These are phyloP conservation scores for Trametes coccinea DNA, from an alignment of 768 basidiomycete species.

Conservation along the genomic window DNA sequence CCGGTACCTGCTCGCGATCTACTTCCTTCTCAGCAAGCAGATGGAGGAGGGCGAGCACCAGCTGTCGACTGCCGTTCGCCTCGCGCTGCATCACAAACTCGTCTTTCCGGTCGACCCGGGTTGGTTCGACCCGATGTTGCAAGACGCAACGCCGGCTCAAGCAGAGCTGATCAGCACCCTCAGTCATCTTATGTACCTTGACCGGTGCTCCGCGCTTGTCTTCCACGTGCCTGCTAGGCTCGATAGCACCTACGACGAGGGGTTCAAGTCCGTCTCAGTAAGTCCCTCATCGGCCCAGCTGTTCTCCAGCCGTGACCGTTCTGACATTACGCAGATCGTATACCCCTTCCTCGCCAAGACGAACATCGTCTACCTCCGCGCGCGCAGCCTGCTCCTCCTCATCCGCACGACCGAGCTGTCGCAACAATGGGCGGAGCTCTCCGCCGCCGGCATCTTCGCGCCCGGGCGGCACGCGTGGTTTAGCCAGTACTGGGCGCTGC, in stretches of 20 bases:
- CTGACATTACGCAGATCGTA: conserved; percentile 6
- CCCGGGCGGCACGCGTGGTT: conserved; percentile 24
- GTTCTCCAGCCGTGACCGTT: background rate
- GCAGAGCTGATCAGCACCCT: conserved; percentile 26
- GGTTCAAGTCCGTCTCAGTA: conserved; percentile 23
- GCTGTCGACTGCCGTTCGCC: conserved; percentile 19
- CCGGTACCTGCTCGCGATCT: conserved; percentile 25
- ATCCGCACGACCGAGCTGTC: conserved; percentile 5
- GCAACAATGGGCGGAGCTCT: conserved; percentile 13
- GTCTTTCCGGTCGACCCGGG: conserved; percentile 11
- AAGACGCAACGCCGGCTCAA: conserved; percentile 8
- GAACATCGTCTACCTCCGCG: conserved; percentile 23
- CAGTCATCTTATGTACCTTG: conserved; percentile 28
- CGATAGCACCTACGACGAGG: conserved; percentile 21
- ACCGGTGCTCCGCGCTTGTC: conserved; percentile 25
- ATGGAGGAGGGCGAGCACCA: conserved; percentile 25
- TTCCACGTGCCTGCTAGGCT: conserved; percentile 20
- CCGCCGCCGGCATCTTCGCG: conserved; percentile 10
- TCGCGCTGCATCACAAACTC: conserved; percentile 17
- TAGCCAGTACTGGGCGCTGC: conserved; percentile 26
- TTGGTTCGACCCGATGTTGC: conserved; percentile 7
- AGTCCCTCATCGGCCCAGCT: background rate
- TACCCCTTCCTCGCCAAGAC: conserved; percentile 21
- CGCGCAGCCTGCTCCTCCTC: conserved; percentile 20
- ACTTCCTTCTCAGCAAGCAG: conserved; percentile 22